Evolutionary conservation across 352 stramenopile species (phyloP), one percentile per base, ranked within the genome.

Genomic region (Globisporangium acanthophoron): DNA sequence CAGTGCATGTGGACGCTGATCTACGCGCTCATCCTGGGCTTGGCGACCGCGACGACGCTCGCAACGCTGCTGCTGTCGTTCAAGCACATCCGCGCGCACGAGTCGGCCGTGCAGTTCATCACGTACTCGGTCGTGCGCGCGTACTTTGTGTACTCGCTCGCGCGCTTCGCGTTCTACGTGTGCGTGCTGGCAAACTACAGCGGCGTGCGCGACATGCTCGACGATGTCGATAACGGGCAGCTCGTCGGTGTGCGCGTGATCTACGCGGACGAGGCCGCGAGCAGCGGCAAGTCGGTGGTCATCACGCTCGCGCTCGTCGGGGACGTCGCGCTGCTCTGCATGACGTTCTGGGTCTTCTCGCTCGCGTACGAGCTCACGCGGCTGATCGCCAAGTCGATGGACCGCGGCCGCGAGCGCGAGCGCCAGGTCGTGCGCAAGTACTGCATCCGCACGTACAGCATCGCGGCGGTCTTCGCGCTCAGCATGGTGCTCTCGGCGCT

Each of bases 41-140:
- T 79, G 54, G 75, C 76, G 39, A 80, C 71, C 39, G 39, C 69
- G 49, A 59, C 68, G 35, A 80, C 77, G 49, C 58, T 73, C 43
- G 59, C 56, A 27, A 79, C 77, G 58, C 67, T 90, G 52, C 51
- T 87, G 59, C 62, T 88, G 15, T 78, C 80, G 27, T 90, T 90
- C 69, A 77, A 84, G 54, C 62, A 80, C 48, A 76, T 80, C 43
- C 73, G 88, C 20, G 65, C 78, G 20, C 41, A 59, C 47, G 69
- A 80, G 33, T 88, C 78, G 47, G 78, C 80, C 21, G 78, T 87
- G 58, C 80, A 90, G 64, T 88, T 78, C 58, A 71, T 88, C 60
- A 82, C 75, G 35, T 79, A 84, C 60, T 80, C 80, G 65, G 66
- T 90, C 5, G 83, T 76, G 41, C 66, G 77, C n/a, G 54, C 76